Percentiles rank a stretch among this genome's conserved stretches.
phyloP scores from a whole-genome alignment of 352 stramenopile species.

The Thalassiosira ordinaria region DNA sequence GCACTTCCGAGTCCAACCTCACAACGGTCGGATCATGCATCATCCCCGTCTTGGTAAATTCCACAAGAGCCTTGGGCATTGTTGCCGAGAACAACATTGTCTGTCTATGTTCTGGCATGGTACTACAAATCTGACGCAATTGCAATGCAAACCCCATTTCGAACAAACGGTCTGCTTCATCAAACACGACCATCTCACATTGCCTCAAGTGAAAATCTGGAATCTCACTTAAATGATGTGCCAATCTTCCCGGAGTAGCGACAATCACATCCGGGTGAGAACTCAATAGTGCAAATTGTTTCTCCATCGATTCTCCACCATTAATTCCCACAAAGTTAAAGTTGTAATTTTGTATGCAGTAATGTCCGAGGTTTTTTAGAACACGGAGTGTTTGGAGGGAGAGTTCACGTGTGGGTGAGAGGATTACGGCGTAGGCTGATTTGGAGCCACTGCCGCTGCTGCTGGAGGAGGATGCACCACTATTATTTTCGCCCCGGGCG shows the following conservation, averaged over 20 bases:
- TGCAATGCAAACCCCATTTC: conserved; percentile 99
- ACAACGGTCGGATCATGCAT: conserved; percentile 97
- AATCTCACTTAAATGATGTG: conserved; percentile 90
- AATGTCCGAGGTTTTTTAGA: conserved; percentile 70
- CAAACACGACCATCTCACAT: conserved; percentile 93
- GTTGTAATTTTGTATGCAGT: conserved; percentile 32
- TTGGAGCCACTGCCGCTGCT: conserved; percentile 33
- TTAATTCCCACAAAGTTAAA: conserved; percentile 88
- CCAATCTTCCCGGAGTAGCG: conserved; percentile 96
- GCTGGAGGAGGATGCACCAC: too few species aligned
- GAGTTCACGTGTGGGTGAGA: conserved; percentile 86
- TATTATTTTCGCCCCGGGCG: conserved; percentile 35
- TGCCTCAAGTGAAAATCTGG: conserved; percentile 77
- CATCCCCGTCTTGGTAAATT: conserved; percentile 98
- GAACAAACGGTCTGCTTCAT: conserved; percentile 99
- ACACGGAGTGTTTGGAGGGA: conserved; percentile 82
- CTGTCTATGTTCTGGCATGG: conserved; percentile 92
- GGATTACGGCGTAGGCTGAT: conserved; percentile 77
- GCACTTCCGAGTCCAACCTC: conserved; percentile 96
- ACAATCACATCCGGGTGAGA: conserved; percentile 94
- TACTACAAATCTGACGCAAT: conserved; percentile 92
- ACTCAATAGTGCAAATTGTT: conserved; percentile 95
- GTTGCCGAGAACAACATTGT: conserved; percentile 99
- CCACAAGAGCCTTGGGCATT: conserved; percentile 95
- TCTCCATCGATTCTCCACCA: conserved; percentile 97